A percentile compares a stretch with the other conserved stretches of the same genome.
phyloP scores from a whole-genome alignment of 805 yeast genomes.

The Alloascoidea africana region DNA sequence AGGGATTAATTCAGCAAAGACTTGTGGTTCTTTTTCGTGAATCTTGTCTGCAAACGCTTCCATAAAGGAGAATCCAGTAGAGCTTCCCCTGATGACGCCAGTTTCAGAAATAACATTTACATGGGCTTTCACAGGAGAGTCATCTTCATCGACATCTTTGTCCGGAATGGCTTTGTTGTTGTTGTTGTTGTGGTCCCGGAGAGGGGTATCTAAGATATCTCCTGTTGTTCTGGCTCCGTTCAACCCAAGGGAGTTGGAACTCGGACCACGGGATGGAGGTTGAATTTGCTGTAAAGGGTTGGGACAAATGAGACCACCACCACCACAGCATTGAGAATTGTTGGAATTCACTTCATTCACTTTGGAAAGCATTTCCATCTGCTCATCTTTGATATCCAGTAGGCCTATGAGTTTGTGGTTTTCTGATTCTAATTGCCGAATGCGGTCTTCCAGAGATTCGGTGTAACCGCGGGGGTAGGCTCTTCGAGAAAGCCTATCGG shows the following conservation, averaged over 20 bases:
- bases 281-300: too few species aligned
- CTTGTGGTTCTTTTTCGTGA: conserved; percentile 10
- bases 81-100: conserved; percentile 17
- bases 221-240: too few species aligned
- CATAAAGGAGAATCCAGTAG: conserved; percentile 18
- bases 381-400: conserved; percentile 50
- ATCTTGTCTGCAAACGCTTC: conserved; percentile 15
- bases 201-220: too few species aligned
- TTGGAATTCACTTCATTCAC: conserved; percentile 8
- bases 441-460: conserved; percentile 75
- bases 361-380: conserved; percentile 26
- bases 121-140: conserved; percentile 13
- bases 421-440: conserved; percentile 75
- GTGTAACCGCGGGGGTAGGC: conserved; percentile 91
- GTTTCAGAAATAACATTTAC: conserved; percentile 13
- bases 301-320: too few species aligned
- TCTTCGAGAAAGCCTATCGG: conserved; percentile 70
- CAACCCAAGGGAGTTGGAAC: too few species aligned
- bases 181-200: too few species aligned
- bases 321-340: too few species aligned
- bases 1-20: too few species aligned
- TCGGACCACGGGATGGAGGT: too few species aligned
- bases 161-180: neutral
- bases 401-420: conserved; percentile 53
- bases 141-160: conserved; percentile 11